A percentile compares a stretch with the other conserved stretches of the same genome.
Conservation (phyloP, 2,329 filamentous ascomycete genomes). For the Colletotrichum tropicale region DNA sequence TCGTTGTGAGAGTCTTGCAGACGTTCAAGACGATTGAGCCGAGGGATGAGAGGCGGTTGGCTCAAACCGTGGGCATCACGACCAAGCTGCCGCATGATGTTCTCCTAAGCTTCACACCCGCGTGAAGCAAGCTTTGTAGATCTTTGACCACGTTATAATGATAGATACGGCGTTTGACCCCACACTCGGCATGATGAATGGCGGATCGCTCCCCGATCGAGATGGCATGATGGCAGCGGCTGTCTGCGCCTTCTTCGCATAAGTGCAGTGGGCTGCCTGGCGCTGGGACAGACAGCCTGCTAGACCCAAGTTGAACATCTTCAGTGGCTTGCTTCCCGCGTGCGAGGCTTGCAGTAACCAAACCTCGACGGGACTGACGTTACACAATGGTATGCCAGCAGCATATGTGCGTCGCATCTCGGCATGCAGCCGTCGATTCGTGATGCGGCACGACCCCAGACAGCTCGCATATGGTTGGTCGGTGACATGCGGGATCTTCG, state of each 20-base stretch:
- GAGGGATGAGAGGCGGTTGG: slow-evolving; percentile 29
- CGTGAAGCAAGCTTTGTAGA: neutral
- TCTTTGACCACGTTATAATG: neutral
- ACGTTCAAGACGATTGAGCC: slow-evolving; percentile 32
- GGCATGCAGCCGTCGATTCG: neutral
- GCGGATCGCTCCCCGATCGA: neutral
- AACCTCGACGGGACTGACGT: neutral
- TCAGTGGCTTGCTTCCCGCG: neutral
- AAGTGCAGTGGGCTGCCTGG: neutral
- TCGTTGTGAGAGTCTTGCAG: slow-evolving; percentile 38
- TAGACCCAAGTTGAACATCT: neutral
- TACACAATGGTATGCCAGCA: neutral
- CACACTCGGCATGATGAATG: neutral
- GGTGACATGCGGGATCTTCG: slow-evolving; percentile 10
- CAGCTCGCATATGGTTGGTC: neutral
- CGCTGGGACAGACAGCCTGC: neutral
- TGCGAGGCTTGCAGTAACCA: neutral
- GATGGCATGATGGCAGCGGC: neutral
- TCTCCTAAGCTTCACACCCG: slow-evolving; percentile 27
- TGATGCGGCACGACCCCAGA: slow-evolving; percentile 8
- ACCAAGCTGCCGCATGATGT: slow-evolving; percentile 29
- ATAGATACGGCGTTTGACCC: neutral
- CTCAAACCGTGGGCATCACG: slow-evolving; percentile 27
- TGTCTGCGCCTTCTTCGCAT: neutral
- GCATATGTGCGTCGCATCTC: slow-evolving; percentile 3